These are phyloP conservation scores for Orbilia oligospora DNA, from an alignment of 2,329 filamentous ascomycete genomes.

Conservation along the genomic window DNA sequence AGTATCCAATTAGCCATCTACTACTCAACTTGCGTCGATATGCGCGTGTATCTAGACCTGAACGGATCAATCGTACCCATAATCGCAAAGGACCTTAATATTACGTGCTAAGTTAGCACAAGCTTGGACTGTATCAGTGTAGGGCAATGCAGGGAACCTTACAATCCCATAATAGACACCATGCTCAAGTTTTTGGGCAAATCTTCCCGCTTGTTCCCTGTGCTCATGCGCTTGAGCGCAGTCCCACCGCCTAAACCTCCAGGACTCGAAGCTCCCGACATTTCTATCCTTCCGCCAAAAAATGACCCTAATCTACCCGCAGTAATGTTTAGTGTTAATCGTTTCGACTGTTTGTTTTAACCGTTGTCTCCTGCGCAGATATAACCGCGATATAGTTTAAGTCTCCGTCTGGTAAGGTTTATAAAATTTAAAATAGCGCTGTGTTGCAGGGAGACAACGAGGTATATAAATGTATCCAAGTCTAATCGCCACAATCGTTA, in stretches of 20 bases:
- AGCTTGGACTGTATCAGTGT: background rate
- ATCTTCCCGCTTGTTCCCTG: conserved; percentile 68
- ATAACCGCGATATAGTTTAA: conserved; percentile 7
- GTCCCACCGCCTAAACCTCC: conserved; percentile 22
- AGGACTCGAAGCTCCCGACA: conserved; percentile 52
- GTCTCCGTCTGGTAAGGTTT: conserved; percentile 8
- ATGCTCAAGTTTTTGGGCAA: conserved; percentile 78
- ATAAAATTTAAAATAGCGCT: background rate
- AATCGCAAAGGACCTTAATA: conserved; percentile 76
- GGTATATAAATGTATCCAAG: conserved; percentile 23
- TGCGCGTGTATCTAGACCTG: background rate
- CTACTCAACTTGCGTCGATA: background rate
- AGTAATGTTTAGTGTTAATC: background rate
- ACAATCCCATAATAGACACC: conserved; percentile 77
- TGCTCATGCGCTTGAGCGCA: conserved; percentile 38
- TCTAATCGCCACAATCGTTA: conserved; percentile 4
- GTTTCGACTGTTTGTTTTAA: background rate
- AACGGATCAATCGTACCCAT: conserved; percentile 70
- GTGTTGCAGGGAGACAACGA: conserved; percentile 5
- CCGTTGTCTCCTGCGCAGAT: no score
- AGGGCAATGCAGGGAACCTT: conserved; percentile 64
- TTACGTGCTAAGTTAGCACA: background rate
- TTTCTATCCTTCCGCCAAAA: conserved; percentile 3
- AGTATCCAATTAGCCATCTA: conserved; percentile 9
- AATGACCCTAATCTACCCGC: background rate